Evolutionary conservation across 495 filamentous ascomycete species (phyloP), one percentile per base, ranked within the genome.

Genomic region (Cairneyella variabilis): DNA sequence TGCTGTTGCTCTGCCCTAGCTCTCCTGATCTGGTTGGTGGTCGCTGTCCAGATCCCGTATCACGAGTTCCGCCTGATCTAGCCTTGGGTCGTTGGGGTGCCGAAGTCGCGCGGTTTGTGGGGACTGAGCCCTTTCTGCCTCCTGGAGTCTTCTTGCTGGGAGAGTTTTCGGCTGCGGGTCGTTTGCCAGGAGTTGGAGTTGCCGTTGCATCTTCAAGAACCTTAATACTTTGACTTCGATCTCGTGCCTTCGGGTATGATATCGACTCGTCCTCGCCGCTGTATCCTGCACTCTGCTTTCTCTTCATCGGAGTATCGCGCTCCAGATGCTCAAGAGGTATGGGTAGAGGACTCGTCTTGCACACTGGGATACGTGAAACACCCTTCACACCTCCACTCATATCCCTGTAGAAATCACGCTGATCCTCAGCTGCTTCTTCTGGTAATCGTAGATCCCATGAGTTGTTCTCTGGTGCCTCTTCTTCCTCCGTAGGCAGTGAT

Each of bases 321-420:
- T 90, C 90, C 25, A 87, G 71, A 52, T 82, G 77, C 51, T 84
- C 76, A 30, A 78, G 67, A 2, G 88, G 82, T 50, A 91, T 81
- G n/a, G 89, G 89, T 22, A 83, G 76, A 1, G 87, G 85, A 60
- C 88, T 95, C 10, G 77, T 66, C 56, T 86, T 89, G 10, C 86
- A 81, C 36, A 97, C 75, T 0, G 93, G 93, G 57, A 98, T 97
- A 21, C 88, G 79, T 23, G 91, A 97, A 22, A 61, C 62, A 27
- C 62, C 66, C 49, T 73, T 72, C 30, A 63, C 68, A 22, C 57
- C 60, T 34, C 62, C 64, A 41, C 62, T 72, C 7, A 66, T 60
- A 27, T 71, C 58, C 48, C 61, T 71, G 48, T 71, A 75, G 28
- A 71, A 71, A 30, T 74, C 71, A 23, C 70, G 66, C 45, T 55